Evolutionary conservation across 768 basidiomycete genomes (phyloP), one percentile per base, ranked within the genome.

Genomic region (Phanerochaete carnosa): DNA sequence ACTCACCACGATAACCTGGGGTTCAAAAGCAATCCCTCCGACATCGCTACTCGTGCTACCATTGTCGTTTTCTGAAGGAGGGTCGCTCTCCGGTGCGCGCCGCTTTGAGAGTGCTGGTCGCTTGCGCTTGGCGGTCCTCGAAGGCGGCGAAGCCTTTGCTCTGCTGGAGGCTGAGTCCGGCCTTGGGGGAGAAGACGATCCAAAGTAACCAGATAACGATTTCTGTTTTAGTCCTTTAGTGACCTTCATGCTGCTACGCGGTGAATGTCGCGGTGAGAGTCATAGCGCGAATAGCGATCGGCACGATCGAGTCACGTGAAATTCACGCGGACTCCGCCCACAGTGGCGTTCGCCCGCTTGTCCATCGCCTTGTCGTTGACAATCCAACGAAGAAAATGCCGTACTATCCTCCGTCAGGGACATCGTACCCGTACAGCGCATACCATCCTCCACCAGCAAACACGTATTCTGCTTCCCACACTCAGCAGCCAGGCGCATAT

Each of bases 341-440:
- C 49, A 13, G 29, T 13, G 12, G 49, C 49, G 25, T 26, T 29
- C 13, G 29, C 49, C 13, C 49, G 26, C n/a, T 22, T 32, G 29
- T n/a, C 25, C 23, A 23, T 13, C 29, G 15, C 15, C 11, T 30
- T 33, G 51, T 32, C 28, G 2, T 52, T 19, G 29, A 52, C 28
- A 28, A 52, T 16, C 16, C 22, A 29, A 23, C 8, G 26, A 57
- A 23, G 3, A 49, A 25, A 16, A 74, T 74, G 73, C 71, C 73
- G 0, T 72, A 74, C 59, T 73, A 74, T 33, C 65, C 68, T 8
- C 62, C 69, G 29, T 72, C 84, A 0, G 79, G 84, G 0, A 75
- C 85, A 2, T 81, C 85, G 2, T 89, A 89, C 71, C 81, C 87
- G 15, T 89, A 90, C 61, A 79, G 84, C 60, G 79, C 84, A 35